Conservation (phyloP, 768 basidiomycete genomes). For the Lentinula sp. region DNA sequence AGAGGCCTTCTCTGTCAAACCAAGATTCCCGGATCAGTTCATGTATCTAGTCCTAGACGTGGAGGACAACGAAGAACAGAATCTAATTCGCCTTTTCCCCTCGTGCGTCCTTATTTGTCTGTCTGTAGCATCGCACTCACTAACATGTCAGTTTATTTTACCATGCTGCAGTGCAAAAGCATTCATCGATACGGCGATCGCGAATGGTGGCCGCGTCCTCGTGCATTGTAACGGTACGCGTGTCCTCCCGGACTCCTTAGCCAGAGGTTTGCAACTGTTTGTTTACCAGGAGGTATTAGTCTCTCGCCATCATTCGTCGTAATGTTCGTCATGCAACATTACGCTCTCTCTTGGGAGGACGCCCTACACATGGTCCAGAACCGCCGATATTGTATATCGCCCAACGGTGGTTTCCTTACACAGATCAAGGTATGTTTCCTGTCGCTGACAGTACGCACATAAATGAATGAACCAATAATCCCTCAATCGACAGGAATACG, state of each 20-base stretch:
- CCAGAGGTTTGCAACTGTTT: background rate
- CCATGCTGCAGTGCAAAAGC: conserved; percentile 51
- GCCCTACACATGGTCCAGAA: conserved; percentile 87
- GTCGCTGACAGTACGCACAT: background rate
- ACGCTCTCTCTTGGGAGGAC: conserved; percentile 80
- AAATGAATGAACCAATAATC: background rate
- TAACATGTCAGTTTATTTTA: background rate
- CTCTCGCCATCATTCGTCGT: conserved; percentile 86
- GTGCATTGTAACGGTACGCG: conserved; percentile 83
- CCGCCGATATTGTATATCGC: conserved; percentile 88
- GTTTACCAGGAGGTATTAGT: conserved; percentile 68
- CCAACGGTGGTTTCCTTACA: conserved; percentile 85
- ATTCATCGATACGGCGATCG: conserved; percentile 69
- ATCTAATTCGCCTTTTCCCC: conserved; percentile 89
- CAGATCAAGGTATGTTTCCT: conserved; percentile 70
- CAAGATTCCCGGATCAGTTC: conserved; percentile 79
- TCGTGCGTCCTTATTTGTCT: conserved; percentile 36
- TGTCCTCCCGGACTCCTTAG: background rate
- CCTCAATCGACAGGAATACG: conserved; percentile 63
- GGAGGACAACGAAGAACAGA: conserved; percentile 91
- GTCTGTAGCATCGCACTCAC: background rate
- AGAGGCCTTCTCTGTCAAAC: conserved; percentile 84
- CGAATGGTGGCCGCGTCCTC: conserved; percentile 63
- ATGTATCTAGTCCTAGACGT: conserved; percentile 79
- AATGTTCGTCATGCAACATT: conserved; percentile 90